Base-by-base conservation (phyloP, 1,284 basidiomycete species). In the Xerocomus amazonicus region DNA sequence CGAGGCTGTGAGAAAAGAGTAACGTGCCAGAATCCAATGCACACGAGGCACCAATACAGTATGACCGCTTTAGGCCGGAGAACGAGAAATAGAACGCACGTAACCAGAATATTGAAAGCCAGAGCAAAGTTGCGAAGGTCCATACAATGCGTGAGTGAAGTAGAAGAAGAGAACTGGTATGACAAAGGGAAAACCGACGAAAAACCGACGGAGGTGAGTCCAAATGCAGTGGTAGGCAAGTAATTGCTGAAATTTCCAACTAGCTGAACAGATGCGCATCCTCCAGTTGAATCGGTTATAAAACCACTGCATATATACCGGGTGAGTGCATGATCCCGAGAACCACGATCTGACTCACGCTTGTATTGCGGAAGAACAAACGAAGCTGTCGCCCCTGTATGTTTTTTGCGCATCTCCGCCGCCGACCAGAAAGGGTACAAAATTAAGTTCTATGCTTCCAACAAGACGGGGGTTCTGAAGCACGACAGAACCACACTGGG, bases 1-100 rank as follows among this genome's bases (percentile, higher is more conserved):
- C 77, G 78, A 1, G 90, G 88, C 61, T 93, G 87, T 2, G 87
- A 89, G 57, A 90, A 90, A 26, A 94, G 75, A 2, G 80, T 75
- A 51, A 92, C 75, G 59, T 95, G 91, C 92, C 92, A 94, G 65
- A 82, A 94, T 0, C 92, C 92, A 40, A 93, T 83, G 70, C 84
- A 90, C 3, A 92, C 80, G 14, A 94, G 71, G 52, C 78, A 84
- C 87, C 86, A 90, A 69, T 79, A 91, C 5, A 81, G 70, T 27
- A 90, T 74, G 55, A 91, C 78, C 3, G 84, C 75, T 60, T 76
- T 80, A 0, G 90, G 90, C 3, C 87, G 82, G 38, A 94, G 72
- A 43, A 93, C 63, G 34, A 90, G 73, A 59, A 90, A 88, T 27
- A 93, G 71, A 32, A 82, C 59, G 55, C 75, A 79, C 1, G 82